Evolutionary conservation across 2,329 filamentous ascomycete genomes (phyloP), one percentile per base, ranked within the genome.

Genomic region (Penicillium sp.): DNA sequence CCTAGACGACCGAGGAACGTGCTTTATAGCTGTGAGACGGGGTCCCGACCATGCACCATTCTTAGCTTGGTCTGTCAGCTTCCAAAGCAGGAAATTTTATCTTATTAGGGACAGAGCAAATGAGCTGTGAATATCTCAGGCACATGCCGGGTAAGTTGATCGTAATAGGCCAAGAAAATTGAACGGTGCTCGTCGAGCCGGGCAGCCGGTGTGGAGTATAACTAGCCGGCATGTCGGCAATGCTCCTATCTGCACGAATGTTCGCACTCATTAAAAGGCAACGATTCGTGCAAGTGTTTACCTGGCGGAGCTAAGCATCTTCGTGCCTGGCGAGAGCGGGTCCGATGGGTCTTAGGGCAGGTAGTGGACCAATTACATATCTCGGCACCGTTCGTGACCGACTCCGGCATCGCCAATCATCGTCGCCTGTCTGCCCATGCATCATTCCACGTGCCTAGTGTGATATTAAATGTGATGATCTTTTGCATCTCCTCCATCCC

Each of bases 1-100:
- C 48, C 31, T 14, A 31, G 45, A 27, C 13, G 28, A 39, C 45
- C 36, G 2, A 4, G 24, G 4, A 16, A 38, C 16, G 24, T 39
- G 18, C 48, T 61, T 58, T 60, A 60, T 58, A 53, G 20, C 35
- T 33, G 8, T 20, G 20, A 16, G 11, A 27, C 11, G 33, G 20
- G 35, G 22, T 8, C 39, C 13, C 22, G 22, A 14, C 22, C 9
- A 2, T 13, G 22, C 13, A 14, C 7, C 22, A 18, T 22, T 38
- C 20, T 13, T 42, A 27, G 13, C 39, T 16, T 6, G 5, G 22
- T 10, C n/a, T 2, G 11, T 25, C 35, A 22, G 30, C 25, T n/a
- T 36, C 5, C 18, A 13, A 36, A 20, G 16, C 24, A 35, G 6
- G 30, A 18, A 25, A 44, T 49, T 16, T 16, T 24, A 13, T 38